Evolutionary conservation across 352 stramenopile genomes (phyloP).

Genomic region (Phytophthora sp.): DNA sequence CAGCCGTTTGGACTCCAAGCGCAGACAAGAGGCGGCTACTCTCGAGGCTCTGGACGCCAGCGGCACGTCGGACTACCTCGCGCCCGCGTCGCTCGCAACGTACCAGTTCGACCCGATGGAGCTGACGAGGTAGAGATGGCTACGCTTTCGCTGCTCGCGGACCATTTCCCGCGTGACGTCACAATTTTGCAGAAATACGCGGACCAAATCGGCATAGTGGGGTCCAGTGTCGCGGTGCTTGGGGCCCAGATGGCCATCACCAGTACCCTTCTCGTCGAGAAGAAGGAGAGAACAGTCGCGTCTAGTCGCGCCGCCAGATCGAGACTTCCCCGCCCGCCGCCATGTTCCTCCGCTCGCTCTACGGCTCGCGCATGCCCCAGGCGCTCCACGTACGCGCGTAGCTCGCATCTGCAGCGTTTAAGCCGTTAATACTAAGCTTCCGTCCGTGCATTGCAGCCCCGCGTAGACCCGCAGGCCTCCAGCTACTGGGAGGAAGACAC

Average conservation of each 20-base stretch:
- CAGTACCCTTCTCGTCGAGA: conserved; percentile 10
- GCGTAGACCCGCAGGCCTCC: conserved; percentile 64
- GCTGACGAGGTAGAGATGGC: conserved; percentile 22
- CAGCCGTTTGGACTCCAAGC: conserved; percentile 58
- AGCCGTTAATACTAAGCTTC: conserved; percentile 3
- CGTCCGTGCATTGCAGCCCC: conserved; percentile 46
- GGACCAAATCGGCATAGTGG: conserved; percentile 4
- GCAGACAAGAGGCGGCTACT: conserved; percentile 38
- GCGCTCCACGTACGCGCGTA: conserved; percentile 58
- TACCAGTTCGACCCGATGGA: conserved; percentile 27
- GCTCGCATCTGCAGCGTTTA: not conserved
- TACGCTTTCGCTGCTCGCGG: conserved; percentile 5
- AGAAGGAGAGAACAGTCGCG: conserved; percentile 28
- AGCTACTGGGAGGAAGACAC: conserved; percentile 87
- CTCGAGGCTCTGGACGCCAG: conserved; percentile 8
- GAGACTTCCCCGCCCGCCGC: not conserved
- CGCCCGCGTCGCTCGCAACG: conserved; percentile 10
- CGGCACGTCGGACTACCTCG: conserved; percentile 3
- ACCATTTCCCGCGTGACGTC: too few relatives aligned
- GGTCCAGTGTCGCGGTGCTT: not conserved
- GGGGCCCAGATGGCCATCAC: conserved; percentile 9
- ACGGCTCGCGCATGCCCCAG: conserved; percentile 81
- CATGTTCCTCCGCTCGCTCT: conserved; percentile 86
- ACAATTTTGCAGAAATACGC: conserved; percentile 5
- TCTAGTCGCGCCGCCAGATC: conserved; percentile 16